Evolutionary conservation across 495 filamentous ascomycete species (phyloP).

Genomic region (Letharia lupina): DNA sequence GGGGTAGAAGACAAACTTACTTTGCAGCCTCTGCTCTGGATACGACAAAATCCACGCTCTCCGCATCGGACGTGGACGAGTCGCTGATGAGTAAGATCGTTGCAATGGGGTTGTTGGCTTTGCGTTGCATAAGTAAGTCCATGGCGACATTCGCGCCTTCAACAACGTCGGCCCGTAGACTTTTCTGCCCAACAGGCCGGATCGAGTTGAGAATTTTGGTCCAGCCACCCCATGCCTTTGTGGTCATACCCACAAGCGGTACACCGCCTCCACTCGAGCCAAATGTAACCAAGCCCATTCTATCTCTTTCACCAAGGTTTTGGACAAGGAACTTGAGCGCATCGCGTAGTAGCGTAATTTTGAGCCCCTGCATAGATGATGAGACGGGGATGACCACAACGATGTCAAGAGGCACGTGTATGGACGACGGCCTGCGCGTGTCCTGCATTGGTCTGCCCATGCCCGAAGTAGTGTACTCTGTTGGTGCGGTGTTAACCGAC

Average conservation of each 20-base stretch:
- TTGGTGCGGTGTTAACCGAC: conserved; percentile 64
- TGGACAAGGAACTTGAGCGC: conserved; percentile 87
- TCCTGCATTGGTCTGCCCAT: conserved; percentile 29
- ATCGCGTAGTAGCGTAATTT: conserved; percentile 93
- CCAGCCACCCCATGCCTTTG: conserved; percentile 91
- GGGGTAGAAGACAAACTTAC: conserved; percentile 41
- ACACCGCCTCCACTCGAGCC: conserved; percentile 91
- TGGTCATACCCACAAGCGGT: conserved; percentile 94
- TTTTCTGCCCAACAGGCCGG: conserved; percentile 92
- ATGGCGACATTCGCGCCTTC: conserved; percentile 98
- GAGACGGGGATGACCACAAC: conserved; percentile 97
- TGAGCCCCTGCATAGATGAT: conserved; percentile 97
- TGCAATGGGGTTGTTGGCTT: conserved; percentile 90
- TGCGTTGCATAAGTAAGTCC: conserved; percentile 97
- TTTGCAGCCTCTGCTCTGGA: conserved; percentile 97
- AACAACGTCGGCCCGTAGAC: conserved; percentile 90
- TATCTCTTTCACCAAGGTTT: conserved; percentile 85
- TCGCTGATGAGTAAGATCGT: conserved; percentile 98
- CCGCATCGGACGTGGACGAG: conserved; percentile 91
- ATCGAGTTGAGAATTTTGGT: conserved; percentile 78
- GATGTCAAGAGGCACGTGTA: conserved; percentile 91
- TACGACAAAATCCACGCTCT: conserved; percentile 96
- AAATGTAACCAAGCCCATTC: conserved; percentile 97
- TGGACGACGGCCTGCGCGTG: conserved; percentile 47
- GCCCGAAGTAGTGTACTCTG: conserved; percentile 65